Evolutionary conservation across 2,329 filamentous ascomycete genomes (phyloP), one percentile per base, ranked within the genome.

Genomic region (Aureobasidium sp.): DNA sequence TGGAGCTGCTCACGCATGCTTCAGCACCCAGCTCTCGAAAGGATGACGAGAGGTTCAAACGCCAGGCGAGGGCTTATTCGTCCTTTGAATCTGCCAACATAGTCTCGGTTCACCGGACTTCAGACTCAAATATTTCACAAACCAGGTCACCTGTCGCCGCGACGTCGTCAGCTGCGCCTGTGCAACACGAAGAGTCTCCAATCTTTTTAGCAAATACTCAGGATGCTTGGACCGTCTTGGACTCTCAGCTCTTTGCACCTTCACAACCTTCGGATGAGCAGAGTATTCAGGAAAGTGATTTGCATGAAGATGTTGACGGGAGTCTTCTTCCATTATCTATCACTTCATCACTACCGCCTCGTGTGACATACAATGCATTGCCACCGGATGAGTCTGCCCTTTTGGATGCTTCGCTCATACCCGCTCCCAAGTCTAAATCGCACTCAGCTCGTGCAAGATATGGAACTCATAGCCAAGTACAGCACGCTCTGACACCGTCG

Each of bases 1-100:
- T 76, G 68, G 74, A 78, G 63, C 71, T 81, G 32, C 71, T 79
- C 36, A 75, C 77, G 37, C 79, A 81, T 67, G 75, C 78, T 44
- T 77, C 77, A 63, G 74, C 78, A 7, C 70, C 77, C 9, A 73
- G 75, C 9, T 75, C 72, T 41, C 71, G 70, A 34, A 69, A 71
- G 43, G 73, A 76, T 63, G 79, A 81, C 69, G 72, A 77, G 41
- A 64, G 71, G 5, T 78, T 74, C 63, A 71, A 70, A 51, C 70
- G 71, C 47, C 69, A 79, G 63, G 76, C 76, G 13, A 66, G 70
- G 29, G 73, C 74, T 12, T 80, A 80, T 67, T 61, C 69, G n/a
- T 65, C 66, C 27, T 78, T 78, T 61, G 66, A 73, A 32, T 15
- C 39, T 24, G 43, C 27, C 6, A 62, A 47, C 26, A 20, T 51